phyloP scores from a whole-genome alignment of 208 protist species.

The Leishmania tarentolae region DNA sequence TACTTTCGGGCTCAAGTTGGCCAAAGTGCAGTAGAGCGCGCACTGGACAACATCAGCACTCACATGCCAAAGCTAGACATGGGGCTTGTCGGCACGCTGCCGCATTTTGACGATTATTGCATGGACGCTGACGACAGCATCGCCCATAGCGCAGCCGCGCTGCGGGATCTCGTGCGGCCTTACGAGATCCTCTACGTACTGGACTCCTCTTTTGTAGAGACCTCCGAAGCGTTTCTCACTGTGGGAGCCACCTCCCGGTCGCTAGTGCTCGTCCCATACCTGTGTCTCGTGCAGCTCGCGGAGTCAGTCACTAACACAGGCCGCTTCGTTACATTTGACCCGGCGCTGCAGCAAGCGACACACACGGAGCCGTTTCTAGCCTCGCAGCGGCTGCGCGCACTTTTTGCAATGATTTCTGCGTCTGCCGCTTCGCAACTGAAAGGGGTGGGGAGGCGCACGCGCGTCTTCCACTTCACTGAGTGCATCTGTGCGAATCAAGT shows the following conservation, averaged over 20 bases:
- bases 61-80: constrained; percentile 82
- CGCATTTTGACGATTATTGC: constrained; percentile 76
- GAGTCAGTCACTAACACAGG: constrained; percentile 40
- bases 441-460: constrained; percentile 9
- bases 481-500: constrained; percentile 61
- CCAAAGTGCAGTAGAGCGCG: constrained; percentile 39
- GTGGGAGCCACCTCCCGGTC: constrained; percentile 33
- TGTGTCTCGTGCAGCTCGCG: constrained; percentile 59
- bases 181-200: constrained; percentile 68
- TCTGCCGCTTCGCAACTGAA: not conserved
- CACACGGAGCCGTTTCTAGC: constrained; percentile 60
- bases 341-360: constrained; percentile 53
- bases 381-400: constrained; percentile 63
- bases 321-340: constrained; percentile 61
- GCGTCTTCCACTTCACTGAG: constrained; percentile 85
- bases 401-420: constrained; percentile 46
- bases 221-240: constrained; percentile 63
- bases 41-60: constrained; percentile 63
- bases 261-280: constrained; percentile 72
- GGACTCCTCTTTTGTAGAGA: constrained; percentile 88
- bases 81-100: constrained; percentile 58
- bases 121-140: constrained; percentile 53
- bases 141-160: constrained; percentile 42
- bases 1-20: constrained; percentile 51
- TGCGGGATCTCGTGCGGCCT: constrained; percentile 36